Percentiles rank a stretch among this genome's conserved stretches.
Evolutionary conservation across 108 stramenopile species (phyloP).

Genomic region (Craspedostauros australis): DNA sequence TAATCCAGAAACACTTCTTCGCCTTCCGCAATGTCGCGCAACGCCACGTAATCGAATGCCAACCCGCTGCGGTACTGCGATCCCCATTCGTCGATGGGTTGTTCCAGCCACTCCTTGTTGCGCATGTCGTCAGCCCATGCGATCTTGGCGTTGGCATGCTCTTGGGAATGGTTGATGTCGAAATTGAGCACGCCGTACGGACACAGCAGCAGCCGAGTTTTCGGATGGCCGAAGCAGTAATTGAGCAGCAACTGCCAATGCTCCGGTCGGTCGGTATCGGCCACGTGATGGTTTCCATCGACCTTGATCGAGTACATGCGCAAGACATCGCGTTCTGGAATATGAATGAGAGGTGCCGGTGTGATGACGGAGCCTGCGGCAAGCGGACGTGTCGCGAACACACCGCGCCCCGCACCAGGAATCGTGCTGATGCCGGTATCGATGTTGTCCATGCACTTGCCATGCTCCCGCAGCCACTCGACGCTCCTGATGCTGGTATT

Average conservation of each 20-base stretch:
- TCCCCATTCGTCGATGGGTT: constrained; percentile 42
- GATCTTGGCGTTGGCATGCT: constrained; percentile 53
- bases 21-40: constrained; percentile 60
- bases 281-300: background rate
- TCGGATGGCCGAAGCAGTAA: constrained; percentile 63
- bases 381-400: constrained; percentile 66
- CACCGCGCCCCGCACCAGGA: constrained; percentile 71
- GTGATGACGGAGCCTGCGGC: constrained; percentile 50
- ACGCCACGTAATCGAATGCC: constrained; percentile 62
- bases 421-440: constrained; percentile 45
- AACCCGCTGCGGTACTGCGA: constrained; percentile 36
- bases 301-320: constrained; percentile 27
- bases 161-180: constrained; percentile 66
- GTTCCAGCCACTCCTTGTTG: constrained; percentile 57
- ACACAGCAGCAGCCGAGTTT: constrained; percentile 50
- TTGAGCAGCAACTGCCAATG: constrained; percentile 57
- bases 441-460: constrained; percentile 71
- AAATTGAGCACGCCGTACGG: constrained; percentile 57
- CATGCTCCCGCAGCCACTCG: constrained; percentile 33
- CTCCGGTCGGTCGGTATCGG: background rate
- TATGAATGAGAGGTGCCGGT: constrained; percentile 62
- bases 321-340: constrained; percentile 19
- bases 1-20: constrained; percentile 78
- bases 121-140: constrained; percentile 49
- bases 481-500: constrained; percentile 18